A percentile compares a stretch with the other conserved stretches of the same genome.
Evolutionary conservation across 2,329 filamentous ascomycete genomes (phyloP).

Genomic region (Bipolaris gigantea): DNA sequence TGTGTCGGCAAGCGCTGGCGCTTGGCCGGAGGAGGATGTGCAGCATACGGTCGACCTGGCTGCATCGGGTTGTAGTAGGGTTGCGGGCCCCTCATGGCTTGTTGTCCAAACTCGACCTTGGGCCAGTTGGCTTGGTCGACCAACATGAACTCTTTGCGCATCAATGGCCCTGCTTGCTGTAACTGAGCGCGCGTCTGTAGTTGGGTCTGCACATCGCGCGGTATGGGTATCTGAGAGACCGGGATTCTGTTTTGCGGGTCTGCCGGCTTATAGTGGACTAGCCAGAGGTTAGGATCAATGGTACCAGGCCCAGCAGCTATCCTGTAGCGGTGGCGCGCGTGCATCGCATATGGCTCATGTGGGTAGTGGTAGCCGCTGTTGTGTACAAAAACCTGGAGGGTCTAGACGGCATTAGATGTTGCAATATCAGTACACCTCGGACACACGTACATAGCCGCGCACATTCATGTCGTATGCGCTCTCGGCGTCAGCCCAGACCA

Average conservation of each 20-base stretch:
- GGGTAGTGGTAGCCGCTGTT: conserved; percentile 77
- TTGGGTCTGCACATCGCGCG: conserved; percentile 60
- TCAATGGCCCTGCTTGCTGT: conserved; percentile 70
- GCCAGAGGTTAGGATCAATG: conserved; percentile 81
- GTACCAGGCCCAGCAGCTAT: conserved; percentile 72
- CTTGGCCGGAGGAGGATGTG: conserved; percentile 52
- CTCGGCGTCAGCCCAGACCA: conserved; percentile 85
- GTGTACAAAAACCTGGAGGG: conserved; percentile 85
- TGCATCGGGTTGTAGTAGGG: conserved; percentile 44
- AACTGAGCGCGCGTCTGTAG: conserved; percentile 64
- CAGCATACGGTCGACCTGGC: conserved; percentile 35
- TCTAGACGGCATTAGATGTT: conserved; percentile 54
- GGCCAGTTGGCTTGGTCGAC: conserved; percentile 90
- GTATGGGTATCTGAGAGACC: conserved; percentile 64
- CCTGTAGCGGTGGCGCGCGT: conserved; percentile 83
- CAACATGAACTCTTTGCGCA: conserved; percentile 94
- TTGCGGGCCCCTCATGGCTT: conserved; percentile 30
- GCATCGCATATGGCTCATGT: conserved; percentile 70
- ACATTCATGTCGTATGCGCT: conserved; percentile 74
- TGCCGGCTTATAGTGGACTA: conserved; percentile 84
- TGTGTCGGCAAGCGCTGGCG: conserved; percentile 46
- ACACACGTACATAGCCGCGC: conserved; percentile 62
- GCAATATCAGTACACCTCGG: background rate
- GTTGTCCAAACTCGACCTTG: conserved; percentile 69
- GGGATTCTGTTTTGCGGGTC: conserved; percentile 75